Percentiles rank a stretch among this genome's conserved stretches.
phyloP scores from a whole-genome alignment of 495 filamentous ascomycete genomes.

The Penicillium steckii region DNA sequence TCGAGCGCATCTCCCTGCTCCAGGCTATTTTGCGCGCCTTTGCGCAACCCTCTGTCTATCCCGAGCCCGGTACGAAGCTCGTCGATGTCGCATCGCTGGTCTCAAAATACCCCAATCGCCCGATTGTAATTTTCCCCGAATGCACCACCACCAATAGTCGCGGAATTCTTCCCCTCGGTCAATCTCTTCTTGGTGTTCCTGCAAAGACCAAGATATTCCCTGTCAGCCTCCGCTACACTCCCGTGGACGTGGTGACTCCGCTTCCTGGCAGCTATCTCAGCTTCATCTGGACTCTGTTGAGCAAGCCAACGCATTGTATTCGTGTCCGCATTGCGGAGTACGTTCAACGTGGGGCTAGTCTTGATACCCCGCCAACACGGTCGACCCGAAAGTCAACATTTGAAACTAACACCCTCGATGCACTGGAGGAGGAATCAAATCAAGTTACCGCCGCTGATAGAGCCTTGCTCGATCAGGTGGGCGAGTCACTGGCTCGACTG shows the following conservation, averaged over 20 bases:
- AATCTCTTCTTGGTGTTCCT: constrained; percentile 64
- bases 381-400: constrained; percentile 36
- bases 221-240: constrained; percentile 82
- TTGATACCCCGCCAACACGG: constrained; percentile 4
- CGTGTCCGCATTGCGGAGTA: constrained; percentile 83
- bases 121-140: constrained; percentile 86
- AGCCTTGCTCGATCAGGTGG: constrained; percentile 67
- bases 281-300: constrained; percentile 86
- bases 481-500: constrained; percentile 82
- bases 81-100: constrained; percentile 62
- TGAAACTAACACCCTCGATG: constrained; percentile 51
- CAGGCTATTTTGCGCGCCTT: constrained; percentile 74
- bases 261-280: constrained; percentile 64
- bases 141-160: constrained; percentile 91
- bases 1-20: constrained; percentile 73
- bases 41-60: constrained; percentile 49
- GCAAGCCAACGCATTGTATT: constrained; percentile 82
- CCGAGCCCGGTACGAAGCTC: constrained; percentile 48
- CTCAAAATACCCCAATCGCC: constrained; percentile 63
- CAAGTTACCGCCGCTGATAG: constrained; percentile 56
- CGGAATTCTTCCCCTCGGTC: constrained; percentile 82
- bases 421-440: constrained; percentile 36
- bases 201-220: constrained; percentile 76
- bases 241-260: constrained; percentile 86
- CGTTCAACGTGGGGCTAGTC: constrained; percentile 47